A percentile compares a stretch with the other conserved stretches of the same genome.
Evolutionary conservation across 2,329 filamentous ascomycete genomes (phyloP).

Genomic region (Colletotrichum horii): DNA sequence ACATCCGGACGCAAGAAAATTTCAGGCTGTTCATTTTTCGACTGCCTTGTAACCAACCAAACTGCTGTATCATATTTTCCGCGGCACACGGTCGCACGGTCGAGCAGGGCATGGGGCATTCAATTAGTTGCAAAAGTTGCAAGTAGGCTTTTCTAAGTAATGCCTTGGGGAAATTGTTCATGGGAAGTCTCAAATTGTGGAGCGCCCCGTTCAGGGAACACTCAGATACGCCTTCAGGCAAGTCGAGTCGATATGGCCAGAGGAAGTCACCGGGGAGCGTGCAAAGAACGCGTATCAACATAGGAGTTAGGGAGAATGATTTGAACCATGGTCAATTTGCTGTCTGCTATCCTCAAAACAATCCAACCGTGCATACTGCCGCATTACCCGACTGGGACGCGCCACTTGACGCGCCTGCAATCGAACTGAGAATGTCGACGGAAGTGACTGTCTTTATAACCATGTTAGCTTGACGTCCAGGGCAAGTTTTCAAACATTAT

Average conservation of each 20-base stretch:
- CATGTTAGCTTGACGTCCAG: not conserved
- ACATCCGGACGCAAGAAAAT: not conserved
- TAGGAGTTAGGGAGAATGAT: not conserved
- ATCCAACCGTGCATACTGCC: not conserved
- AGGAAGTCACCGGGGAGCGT: not conserved
- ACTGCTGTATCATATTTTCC: conserved; percentile 18
- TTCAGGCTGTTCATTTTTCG: not conserved
- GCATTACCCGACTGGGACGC: not conserved
- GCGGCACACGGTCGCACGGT: not conserved
- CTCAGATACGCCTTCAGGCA: not conserved
- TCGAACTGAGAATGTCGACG: not conserved
- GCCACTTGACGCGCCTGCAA: not conserved
- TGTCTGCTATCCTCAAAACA: not conserved
- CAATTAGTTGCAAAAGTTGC: not conserved
- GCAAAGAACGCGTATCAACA: not conserved
- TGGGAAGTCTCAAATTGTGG: not conserved
- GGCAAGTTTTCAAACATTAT: not conserved
- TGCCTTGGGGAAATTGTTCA: not conserved
- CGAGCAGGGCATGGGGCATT: not conserved
- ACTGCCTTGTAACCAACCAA: conserved; percentile 16
- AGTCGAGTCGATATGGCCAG: not conserved
- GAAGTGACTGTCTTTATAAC: not conserved
- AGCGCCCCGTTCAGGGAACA: not conserved
- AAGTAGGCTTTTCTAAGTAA: not conserved
- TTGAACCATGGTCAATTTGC: not conserved